Conservation (phyloP, 352 stramenopile genomes). For the Phytophthora agathidicida region DNA sequence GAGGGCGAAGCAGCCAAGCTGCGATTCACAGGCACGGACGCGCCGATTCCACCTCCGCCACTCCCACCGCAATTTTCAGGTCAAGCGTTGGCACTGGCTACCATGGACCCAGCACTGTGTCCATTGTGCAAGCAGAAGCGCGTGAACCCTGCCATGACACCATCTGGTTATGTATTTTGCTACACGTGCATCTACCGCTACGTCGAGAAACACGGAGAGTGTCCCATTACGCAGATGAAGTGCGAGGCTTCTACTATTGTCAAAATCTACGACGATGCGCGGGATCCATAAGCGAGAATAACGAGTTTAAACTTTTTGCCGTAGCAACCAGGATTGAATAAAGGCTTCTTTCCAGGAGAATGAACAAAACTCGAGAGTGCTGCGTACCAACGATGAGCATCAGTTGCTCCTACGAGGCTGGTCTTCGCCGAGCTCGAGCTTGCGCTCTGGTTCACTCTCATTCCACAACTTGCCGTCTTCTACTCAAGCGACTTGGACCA, state of each 20-base stretch:
- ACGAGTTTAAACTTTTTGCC: slow-evolving; percentile 4
- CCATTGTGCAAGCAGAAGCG: slow-evolving; percentile 74
- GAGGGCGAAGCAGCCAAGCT: slow-evolving; percentile 68
- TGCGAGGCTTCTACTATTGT: slow-evolving; percentile 65
- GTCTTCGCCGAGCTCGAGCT: too few species aligned
- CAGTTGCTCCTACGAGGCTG: too few species aligned
- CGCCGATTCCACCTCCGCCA: slow-evolving; percentile 73
- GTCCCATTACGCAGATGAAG: slow-evolving; percentile 80
- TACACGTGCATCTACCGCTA: slow-evolving; percentile 84
- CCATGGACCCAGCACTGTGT: slow-evolving; percentile 58
- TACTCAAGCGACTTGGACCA: too few species aligned
- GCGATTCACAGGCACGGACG: slow-evolving; percentile 55
- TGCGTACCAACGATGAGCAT: too few species aligned
- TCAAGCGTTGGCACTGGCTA: slow-evolving; percentile 52
- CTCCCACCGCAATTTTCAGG: slow-evolving; percentile 70
- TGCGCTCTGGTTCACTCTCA: too few species aligned
- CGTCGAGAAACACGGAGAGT: slow-evolving; percentile 71
- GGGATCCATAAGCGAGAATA: slow-evolving; percentile 18
- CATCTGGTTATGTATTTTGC: slow-evolving; percentile 86
- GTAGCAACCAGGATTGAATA: neutral
- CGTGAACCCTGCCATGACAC: slow-evolving; percentile 75
- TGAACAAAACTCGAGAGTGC: neutral
- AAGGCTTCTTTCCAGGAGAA: too few species aligned
- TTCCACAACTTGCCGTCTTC: too few species aligned
- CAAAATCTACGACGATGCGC: slow-evolving; percentile 87